These are phyloP conservation scores for Malus orientalis DNA, from an alignment of 306 rosid species.

Conservation along the genomic window DNA sequence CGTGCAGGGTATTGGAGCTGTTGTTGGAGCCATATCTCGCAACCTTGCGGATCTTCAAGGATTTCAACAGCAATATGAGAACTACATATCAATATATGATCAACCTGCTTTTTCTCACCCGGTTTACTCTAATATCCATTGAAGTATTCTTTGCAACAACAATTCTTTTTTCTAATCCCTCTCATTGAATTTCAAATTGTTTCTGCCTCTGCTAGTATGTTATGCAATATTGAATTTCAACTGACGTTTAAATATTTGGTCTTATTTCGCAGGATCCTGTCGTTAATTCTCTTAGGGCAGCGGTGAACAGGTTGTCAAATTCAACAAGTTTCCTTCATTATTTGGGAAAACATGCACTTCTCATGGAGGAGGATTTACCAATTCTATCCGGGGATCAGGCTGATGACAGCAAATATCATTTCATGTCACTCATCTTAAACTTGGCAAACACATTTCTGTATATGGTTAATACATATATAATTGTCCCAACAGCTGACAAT, in stretches of 20 bases:
- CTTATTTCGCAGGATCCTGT: conserved; percentile 69
- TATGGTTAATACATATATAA: conserved; percentile 87
- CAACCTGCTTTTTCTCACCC: conserved; percentile 70
- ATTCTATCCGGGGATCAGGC: conserved; percentile 45
- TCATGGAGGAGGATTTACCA: conserved; percentile 66
- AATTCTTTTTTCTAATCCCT: neutral
- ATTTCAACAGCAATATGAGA: conserved; percentile 59
- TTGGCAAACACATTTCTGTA: conserved; percentile 81
- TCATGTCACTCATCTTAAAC: conserved; percentile 79
- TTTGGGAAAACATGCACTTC: conserved; percentile 78
- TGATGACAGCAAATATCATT: conserved; percentile 52
- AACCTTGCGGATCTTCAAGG: conserved; percentile 58
- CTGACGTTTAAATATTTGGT: neutral
- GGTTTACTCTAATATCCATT: conserved; percentile 44
- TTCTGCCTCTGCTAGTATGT: neutral
- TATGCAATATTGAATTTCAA: too few species aligned
- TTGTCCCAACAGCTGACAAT: conserved; percentile 93
- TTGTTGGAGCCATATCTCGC: conserved; percentile 87
- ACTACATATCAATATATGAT: conserved; percentile 83
- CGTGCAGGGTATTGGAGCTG: conserved; percentile 76
- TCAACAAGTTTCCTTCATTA: conserved; percentile 78
- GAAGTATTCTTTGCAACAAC: conserved; percentile 5
- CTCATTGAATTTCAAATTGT: neutral
- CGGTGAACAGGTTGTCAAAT: conserved; percentile 64
- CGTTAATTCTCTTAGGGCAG: conserved; percentile 61